A percentile compares a stretch with the other conserved stretches of the same genome.
phyloP scores from a whole-genome alignment of 305 asterid genomes.

The Solanum hybrid region DNA sequence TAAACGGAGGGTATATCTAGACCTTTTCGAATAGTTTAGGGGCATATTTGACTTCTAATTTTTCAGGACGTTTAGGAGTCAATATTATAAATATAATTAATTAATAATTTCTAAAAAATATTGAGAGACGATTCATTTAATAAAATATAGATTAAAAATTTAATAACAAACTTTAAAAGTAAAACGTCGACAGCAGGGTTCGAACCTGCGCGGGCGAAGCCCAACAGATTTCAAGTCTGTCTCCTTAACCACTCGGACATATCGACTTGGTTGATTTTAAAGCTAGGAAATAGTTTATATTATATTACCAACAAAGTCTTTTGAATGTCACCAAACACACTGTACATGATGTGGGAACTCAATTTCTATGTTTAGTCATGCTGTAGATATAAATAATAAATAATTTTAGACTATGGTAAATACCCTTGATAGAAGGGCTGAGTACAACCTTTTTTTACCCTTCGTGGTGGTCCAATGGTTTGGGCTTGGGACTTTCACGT shows the following conservation, averaged over 20 bases:
- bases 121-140: no score
- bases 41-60: no score
- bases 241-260: slow-evolving; percentile 99
- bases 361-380: not conserved
- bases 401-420: not conserved
- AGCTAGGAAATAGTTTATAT: not conserved
- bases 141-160: no score
- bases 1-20: no score
- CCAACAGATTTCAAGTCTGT: slow-evolving; percentile 97
- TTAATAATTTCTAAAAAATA: no score
- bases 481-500: no score
- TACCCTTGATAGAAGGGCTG: not conserved
- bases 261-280: slow-evolving; percentile 20
- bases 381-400: not conserved
- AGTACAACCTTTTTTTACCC: not conserved
- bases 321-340: not conserved
- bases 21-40: no score
- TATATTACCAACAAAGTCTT: not conserved
- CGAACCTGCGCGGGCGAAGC: slow-evolving; percentile 97
- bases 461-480: not conserved
- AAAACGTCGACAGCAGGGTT: slow-evolving; percentile 78
- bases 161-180: no score
- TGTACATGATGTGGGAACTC: not conserved
- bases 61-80: no score
- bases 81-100: no score